These are phyloP conservation scores for Gossypium davidsonii DNA, from an alignment of 441 rosid species.

Conservation along the genomic window DNA sequence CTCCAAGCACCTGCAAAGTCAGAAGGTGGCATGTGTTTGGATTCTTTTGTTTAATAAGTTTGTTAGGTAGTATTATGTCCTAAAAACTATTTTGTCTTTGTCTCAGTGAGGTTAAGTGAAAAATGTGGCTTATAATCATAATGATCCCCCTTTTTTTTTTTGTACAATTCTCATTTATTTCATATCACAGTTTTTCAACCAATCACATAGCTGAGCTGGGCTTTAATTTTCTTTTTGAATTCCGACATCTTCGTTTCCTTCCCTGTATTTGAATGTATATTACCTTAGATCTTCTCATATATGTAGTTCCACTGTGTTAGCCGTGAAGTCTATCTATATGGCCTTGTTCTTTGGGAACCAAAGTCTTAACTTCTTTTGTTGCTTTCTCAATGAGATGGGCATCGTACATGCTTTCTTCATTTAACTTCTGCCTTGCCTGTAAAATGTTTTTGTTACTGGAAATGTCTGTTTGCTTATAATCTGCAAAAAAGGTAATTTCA, in stretches of 20 bases:
- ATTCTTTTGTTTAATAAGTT: neutral
- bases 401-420: neutral
- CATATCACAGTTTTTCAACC: neutral
- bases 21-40: neutral
- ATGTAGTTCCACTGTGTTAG: neutral
- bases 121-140: neutral
- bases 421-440: neutral
- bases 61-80: neutral
- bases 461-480: neutral
- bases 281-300: neutral
- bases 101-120: neutral
- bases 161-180: neutral
- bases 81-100: neutral
- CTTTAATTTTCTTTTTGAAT: neutral
- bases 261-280: neutral
- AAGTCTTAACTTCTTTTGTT: neutral
- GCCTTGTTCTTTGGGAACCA: neutral
- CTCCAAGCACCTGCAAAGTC: neutral
- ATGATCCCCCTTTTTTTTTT: neutral
- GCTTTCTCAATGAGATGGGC: neutral
- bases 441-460: neutral
- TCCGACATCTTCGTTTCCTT: neutral
- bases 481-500: neutral
- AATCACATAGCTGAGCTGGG: neutral
- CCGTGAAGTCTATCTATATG: neutral